These are phyloP conservation scores for Cucurbita ficifolia DNA, from an alignment of 306 rosid species.

Conservation along the genomic window DNA sequence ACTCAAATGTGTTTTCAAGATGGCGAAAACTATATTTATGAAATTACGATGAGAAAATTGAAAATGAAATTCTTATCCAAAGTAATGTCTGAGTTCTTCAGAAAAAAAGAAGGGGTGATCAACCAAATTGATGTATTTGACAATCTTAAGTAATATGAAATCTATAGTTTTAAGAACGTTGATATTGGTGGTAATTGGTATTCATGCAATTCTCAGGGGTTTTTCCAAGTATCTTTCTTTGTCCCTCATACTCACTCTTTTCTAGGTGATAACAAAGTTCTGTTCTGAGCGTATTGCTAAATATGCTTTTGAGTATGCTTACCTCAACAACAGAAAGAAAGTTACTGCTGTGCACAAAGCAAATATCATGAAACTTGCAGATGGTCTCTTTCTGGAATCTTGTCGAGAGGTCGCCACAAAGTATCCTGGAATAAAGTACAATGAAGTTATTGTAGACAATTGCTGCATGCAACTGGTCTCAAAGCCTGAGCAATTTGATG, in stretches of 20 bases:
- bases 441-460: slow-evolving; percentile 77
- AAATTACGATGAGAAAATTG: no score
- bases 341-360: slow-evolving; percentile 98
- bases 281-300: slow-evolving; percentile 77
- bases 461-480: slow-evolving; percentile 94
- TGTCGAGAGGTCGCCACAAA: slow-evolving; percentile 66
- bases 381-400: slow-evolving; percentile 75
- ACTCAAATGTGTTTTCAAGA: no score
- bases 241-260: slow-evolving; percentile 28
- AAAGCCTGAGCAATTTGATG: slow-evolving; percentile 89
- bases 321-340: slow-evolving; percentile 79
- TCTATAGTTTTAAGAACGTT: background rate
- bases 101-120: background rate
- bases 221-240: slow-evolving; percentile 16
- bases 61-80: no score
- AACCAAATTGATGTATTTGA: background rate
- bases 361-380: slow-evolving; percentile 87
- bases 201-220: background rate
- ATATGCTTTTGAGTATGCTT: slow-evolving; percentile 84
- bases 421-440: slow-evolving; percentile 54
- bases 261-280: slow-evolving; percentile 83
- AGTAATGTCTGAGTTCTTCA: background rate
- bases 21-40: no score
- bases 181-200: background rate
- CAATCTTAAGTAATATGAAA: background rate